These are phyloP conservation scores for Chytriomyces hyalinus DNA, from an alignment of 192 early-diverging fungal genomes.

Conservation along the genomic window DNA sequence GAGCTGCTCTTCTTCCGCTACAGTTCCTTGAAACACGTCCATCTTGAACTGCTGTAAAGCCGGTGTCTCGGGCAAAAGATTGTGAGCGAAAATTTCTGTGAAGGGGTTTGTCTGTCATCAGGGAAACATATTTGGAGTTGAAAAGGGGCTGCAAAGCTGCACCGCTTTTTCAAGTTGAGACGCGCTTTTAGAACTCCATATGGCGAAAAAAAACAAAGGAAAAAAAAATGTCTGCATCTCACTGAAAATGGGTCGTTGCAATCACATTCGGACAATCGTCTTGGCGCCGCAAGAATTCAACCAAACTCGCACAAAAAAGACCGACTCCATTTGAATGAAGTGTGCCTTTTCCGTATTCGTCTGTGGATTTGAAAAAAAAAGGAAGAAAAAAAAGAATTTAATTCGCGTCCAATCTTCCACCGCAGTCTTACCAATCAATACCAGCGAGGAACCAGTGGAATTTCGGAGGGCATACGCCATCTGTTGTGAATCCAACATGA, in stretches of 20 bases:
- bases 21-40: conserved; percentile 57
- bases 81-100: conserved; percentile 57
- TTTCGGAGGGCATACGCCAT: conserved; percentile 55
- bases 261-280: conserved; percentile 68
- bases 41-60: conserved; percentile 58
- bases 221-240: conserved; percentile 39
- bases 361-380: conserved; percentile 37
- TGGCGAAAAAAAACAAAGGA: not conserved
- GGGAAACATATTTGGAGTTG: not conserved
- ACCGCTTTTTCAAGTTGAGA: conserved; percentile 2
- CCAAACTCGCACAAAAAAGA: conserved; percentile 74
- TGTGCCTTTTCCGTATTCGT: conserved; percentile 89
- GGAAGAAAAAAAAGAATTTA: not conserved
- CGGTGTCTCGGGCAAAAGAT: conserved; percentile 51
- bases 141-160: not conserved
- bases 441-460: conserved; percentile 59
- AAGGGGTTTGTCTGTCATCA: not conserved
- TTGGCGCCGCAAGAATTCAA: conserved; percentile 55
- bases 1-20: conserved; percentile 46
- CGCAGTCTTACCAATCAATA: conserved; percentile 55
- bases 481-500: conserved; percentile 76
- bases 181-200: not conserved
- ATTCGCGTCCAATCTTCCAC: no score
- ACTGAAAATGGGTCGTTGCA: conserved; percentile 89
- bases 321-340: conserved; percentile 72